Conservation (phyloP, 73 alveolate genomes). For the Diophrys appendiculata region DNA sequence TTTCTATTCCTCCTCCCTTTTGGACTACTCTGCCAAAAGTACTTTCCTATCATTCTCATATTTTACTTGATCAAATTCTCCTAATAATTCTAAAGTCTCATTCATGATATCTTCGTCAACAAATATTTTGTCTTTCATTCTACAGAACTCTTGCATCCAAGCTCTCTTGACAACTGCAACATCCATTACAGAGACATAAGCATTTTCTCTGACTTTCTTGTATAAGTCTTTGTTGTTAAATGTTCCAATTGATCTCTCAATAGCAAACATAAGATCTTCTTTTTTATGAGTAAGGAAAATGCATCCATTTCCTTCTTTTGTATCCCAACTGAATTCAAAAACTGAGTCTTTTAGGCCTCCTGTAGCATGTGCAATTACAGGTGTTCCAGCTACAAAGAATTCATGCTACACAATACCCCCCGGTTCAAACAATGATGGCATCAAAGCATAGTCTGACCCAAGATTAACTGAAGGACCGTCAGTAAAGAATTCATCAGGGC, state of each 20-base stretch:
- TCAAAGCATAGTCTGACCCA: slow-evolving; percentile 96
- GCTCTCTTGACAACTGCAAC: slow-evolving; percentile 92
- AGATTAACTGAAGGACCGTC: slow-evolving; percentile 95
- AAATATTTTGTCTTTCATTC: slow-evolving; percentile 79
- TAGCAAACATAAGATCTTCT: slow-evolving; percentile 87
- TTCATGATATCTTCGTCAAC: slow-evolving; percentile 60
- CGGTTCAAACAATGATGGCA: slow-evolving; percentile 99
- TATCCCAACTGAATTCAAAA: slow-evolving; percentile 80
- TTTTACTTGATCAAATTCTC: background rate
- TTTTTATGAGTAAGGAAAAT: slow-evolving; percentile 80
- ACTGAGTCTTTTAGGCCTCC: slow-evolving; percentile 98
- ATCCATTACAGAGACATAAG: slow-evolving; percentile 91
- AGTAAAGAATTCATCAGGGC: slow-evolving; percentile 94
- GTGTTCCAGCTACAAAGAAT: slow-evolving; percentile 98
- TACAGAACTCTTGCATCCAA: slow-evolving; percentile 94
- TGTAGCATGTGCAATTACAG: slow-evolving; percentile 97
- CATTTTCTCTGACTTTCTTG: slow-evolving; percentile 84
- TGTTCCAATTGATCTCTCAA: slow-evolving; percentile 85
- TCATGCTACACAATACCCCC: slow-evolving; percentile 99
- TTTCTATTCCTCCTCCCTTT: background rate
- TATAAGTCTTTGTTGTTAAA: slow-evolving; percentile 76
- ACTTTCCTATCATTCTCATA: background rate
- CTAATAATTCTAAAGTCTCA: slow-evolving; percentile 10
- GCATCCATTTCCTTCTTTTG: slow-evolving; percentile 92
- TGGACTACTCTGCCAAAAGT: background rate